Percentiles rank a stretch among this genome's conserved stretches.
These are phyloP conservation scores for Globisporangium mamillatum DNA, from an alignment of 352 stramenopile genomes.

Conservation along the genomic window DNA sequence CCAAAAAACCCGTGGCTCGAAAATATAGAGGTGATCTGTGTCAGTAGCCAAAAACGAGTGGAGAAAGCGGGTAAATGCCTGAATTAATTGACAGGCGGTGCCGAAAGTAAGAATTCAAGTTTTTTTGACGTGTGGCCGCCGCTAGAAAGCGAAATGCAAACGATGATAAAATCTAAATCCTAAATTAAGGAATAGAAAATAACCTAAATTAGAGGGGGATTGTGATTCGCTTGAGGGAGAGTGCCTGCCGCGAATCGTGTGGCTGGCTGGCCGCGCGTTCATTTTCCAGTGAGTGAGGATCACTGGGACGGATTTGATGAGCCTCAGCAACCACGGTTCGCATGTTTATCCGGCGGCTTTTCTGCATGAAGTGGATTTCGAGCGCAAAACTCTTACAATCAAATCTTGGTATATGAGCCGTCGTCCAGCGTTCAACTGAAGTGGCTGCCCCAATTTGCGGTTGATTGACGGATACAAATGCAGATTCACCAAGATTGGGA, in stretches of 20 bases:
- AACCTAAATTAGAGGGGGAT: not conserved
- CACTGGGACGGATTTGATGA: not conserved
- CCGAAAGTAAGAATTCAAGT: conserved; percentile 15
- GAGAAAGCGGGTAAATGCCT: not conserved
- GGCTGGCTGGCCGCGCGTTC: not conserved
- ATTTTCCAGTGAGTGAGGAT: not conserved
- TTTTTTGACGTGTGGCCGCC: conserved; percentile 11
- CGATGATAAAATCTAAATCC: not conserved
- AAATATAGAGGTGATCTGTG: conserved; percentile 1
- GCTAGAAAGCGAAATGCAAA: not conserved
- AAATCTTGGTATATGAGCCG: no score
- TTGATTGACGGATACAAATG: no score
- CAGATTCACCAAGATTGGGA: no score
- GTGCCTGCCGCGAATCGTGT: conserved; percentile 9
- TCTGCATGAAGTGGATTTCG: not conserved
- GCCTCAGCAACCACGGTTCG: not conserved
- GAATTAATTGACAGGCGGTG: not conserved
- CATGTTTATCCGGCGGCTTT: not conserved
- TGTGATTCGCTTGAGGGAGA: conserved; percentile 1
- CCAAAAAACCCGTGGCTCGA: not conserved
- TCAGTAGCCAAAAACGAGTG: not conserved
- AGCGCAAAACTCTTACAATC: no score
- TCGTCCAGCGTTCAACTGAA: no score
- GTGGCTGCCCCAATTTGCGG: no score
- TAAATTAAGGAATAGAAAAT: not conserved